phyloP scores from a whole-genome alignment of 768 basidiomycete species.

The Termitomyces heimii region DNA sequence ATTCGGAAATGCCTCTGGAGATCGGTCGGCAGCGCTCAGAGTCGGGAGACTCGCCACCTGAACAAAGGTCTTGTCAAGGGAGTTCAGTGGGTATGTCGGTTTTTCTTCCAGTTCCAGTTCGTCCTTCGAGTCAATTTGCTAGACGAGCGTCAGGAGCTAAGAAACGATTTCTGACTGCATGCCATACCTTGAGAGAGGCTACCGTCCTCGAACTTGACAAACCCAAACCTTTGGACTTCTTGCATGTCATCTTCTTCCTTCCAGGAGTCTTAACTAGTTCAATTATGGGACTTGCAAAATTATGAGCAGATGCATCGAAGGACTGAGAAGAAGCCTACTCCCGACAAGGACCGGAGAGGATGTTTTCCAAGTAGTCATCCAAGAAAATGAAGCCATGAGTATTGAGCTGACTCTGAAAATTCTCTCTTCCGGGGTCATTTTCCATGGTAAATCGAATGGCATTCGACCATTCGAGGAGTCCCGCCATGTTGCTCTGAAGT shows the following conservation, averaged over 20 bases:
- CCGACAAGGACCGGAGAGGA: slow-evolving; percentile 58
- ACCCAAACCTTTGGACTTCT: slow-evolving; percentile 37
- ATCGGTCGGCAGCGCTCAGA: neutral
- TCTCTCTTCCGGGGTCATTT: slow-evolving; percentile 63
- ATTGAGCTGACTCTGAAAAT: slow-evolving; percentile 70
- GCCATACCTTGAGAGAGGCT: slow-evolving; percentile 39
- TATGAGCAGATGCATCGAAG: neutral
- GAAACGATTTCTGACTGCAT: neutral
- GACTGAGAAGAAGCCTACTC: slow-evolving; percentile 39
- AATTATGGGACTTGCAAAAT: slow-evolving; percentile 51
- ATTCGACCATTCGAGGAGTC: slow-evolving; percentile 67
- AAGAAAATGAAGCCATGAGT: slow-evolving; percentile 75
- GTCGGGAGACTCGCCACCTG: slow-evolving; percentile 19
- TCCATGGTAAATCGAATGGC: slow-evolving; percentile 63
- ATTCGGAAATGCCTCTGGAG: neutral
- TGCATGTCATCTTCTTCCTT: slow-evolving; percentile 53
- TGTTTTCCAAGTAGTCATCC: slow-evolving; percentile 71
- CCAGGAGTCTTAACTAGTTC: slow-evolving; percentile 84
- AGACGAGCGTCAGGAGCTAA: neutral
- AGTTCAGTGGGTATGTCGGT: slow-evolving; percentile 32
- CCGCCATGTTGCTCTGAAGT: slow-evolving; percentile 18
- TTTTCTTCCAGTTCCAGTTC: slow-evolving; percentile 29
- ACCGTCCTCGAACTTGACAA: slow-evolving; percentile 40
- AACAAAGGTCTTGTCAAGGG: slow-evolving; percentile 40
- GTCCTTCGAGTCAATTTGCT: slow-evolving; percentile 22